Evolutionary conservation across 192 early-diverging fungal species (phyloP), one percentile per base, ranked within the genome.

Genomic region (Spinellus fusiger): DNA sequence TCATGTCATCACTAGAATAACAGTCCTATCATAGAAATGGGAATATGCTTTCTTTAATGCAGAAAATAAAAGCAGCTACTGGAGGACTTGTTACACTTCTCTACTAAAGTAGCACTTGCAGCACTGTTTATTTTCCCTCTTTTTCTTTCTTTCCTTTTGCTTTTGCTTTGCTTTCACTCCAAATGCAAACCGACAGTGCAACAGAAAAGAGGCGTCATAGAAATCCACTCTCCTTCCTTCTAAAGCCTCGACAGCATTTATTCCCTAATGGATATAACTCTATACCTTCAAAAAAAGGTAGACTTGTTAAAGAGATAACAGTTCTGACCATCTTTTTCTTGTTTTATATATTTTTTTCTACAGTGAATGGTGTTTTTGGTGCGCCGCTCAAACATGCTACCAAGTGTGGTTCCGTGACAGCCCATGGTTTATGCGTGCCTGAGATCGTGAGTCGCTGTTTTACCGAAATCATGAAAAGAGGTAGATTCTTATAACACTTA

Each of bases 401-500:
- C 26, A 35, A 59, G 32, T 66, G 58, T 38, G 58, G 65, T 32
- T 59, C 65, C 23, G 34, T 59, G 8, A 66, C 51, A 27, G 15
- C 22, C 22, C 49, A 37, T 37, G 62, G 59, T 1, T 46, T 65
- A 57, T 40, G 46, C 5, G 59, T 71, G 23, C 69, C 69, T 49
- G 52, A 59, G 16, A 56, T 57, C 27, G 69, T 71, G 4, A 31
- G 66, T 25, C 48, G 46, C 10, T 71, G 69, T 23, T 64, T 66
- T 52, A 38, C 46, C n/a, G 69, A 71, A 33, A 65, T 71, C 34
- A 29, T 61, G 49, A 47, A 62, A 49, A 38, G 69, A 56, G 69
- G 66, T 61, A 61, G 23, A 37, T 13, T 62, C 28, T 33, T 18
- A 2, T 53, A 6, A 44, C 1, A 44, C 40, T 2, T 6, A 6